Evolutionary conservation across 768 basidiomycete species (phyloP).

Genomic region (Pisolithus tinctorius): DNA sequence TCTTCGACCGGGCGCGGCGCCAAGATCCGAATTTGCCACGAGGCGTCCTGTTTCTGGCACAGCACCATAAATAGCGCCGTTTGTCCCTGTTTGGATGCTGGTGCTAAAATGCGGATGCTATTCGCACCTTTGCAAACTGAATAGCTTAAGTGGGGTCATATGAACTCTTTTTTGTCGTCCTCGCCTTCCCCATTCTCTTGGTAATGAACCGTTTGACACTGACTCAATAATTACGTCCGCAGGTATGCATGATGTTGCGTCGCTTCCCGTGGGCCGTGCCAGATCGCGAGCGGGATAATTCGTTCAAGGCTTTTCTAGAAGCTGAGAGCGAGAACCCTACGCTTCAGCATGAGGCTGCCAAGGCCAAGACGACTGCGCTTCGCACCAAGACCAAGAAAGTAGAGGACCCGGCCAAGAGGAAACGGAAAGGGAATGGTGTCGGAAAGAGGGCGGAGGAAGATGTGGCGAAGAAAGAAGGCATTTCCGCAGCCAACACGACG

Average conservation of each 20-base stretch:
- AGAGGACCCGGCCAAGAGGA: neutral
- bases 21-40: too few species aligned
- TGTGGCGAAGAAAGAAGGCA: neutral
- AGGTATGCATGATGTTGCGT: slow-evolving; percentile 86
- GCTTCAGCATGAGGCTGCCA: slow-evolving; percentile 21
- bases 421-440: neutral
- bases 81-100: too few species aligned
- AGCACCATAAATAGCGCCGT: too few species aligned
- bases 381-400: slow-evolving; percentile 2
- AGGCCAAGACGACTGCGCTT: slow-evolving; percentile 4
- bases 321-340: slow-evolving; percentile 80
- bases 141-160: neutral
- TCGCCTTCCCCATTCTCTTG: neutral
- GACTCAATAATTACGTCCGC: neutral
- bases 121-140: too few species aligned
- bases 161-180: neutral
- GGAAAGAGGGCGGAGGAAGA: neutral
- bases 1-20: neutral
- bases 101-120: too few species aligned
- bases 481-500: neutral
- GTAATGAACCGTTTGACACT: neutral
- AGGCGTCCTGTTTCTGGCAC: too few species aligned
- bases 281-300: slow-evolving; percentile 86
- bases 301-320: slow-evolving; percentile 85
- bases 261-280: slow-evolving; percentile 99